Percentiles rank a stretch among this genome's conserved stretches.
phyloP scores from a whole-genome alignment of 2,329 filamentous ascomycete species.

The Catunica adiposa region DNA sequence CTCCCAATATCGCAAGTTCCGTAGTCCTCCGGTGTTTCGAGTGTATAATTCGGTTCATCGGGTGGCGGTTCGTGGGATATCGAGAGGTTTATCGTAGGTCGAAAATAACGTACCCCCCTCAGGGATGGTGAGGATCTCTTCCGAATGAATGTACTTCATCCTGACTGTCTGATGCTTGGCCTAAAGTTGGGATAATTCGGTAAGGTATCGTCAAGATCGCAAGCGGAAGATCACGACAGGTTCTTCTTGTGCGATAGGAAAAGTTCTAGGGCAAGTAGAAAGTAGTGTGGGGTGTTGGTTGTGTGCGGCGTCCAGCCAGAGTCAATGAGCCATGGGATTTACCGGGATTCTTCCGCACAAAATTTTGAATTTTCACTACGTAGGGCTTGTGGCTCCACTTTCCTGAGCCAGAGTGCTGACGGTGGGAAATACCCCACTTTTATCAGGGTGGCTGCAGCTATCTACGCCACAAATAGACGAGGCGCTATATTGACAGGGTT shows the following conservation, averaged over 20 bases:
- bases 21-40: neutral
- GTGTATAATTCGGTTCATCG: neutral
- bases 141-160: conserved; percentile 99
- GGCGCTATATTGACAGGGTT: neutral
- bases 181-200: conserved; percentile 15
- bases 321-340: conserved; percentile 6
- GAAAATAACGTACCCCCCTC: conserved; percentile 66
- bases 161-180: conserved; percentile 45
- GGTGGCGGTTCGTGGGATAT: conserved; percentile 4
- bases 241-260: conserved; percentile 29
- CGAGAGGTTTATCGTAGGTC: conserved; percentile 2
- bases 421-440: neutral
- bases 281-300: conserved; percentile 14
- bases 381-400: conserved; percentile 15
- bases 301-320: conserved; percentile 13
- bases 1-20: conserved; percentile 2
- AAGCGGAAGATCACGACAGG: conserved; percentile 21
- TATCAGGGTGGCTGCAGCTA: neutral
- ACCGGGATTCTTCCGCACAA: conserved; percentile 14
- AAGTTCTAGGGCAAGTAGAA: conserved; percentile 25
- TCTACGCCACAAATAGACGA: neutral
- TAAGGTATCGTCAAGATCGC: conserved; percentile 14
- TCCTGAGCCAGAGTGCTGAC: conserved; percentile 4
- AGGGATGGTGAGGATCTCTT: conserved; percentile 89
- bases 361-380: conserved; percentile 6